These are phyloP conservation scores for Kappamyces sp. DNA, from an alignment of 192 early-diverging fungal genomes.

Conservation along the genomic window DNA sequence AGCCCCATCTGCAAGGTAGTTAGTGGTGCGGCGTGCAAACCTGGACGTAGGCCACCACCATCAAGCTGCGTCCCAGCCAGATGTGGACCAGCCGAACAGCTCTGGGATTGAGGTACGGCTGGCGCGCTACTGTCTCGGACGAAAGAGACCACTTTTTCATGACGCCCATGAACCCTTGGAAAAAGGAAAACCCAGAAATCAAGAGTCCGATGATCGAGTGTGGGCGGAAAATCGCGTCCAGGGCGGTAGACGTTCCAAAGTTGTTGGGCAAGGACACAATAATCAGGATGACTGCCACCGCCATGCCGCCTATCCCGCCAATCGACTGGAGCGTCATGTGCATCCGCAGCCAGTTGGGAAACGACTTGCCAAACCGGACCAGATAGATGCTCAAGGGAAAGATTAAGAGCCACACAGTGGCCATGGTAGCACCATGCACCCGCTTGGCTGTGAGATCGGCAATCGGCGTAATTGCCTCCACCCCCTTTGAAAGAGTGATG, in stretches of 20 bases:
- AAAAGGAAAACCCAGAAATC: conserved; percentile 17
- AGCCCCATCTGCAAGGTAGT: conserved; percentile 18
- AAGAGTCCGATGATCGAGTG: conserved; percentile 27
- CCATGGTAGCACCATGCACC: conserved; percentile 9
- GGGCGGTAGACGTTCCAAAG: conserved; percentile 1
- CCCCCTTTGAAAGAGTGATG: neutral
- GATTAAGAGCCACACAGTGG: conserved; percentile 9
- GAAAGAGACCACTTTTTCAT: conserved; percentile 22
- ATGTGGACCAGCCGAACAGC: conserved; percentile 15
- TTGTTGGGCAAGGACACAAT: conserved; percentile 5
- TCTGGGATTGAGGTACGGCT: conserved; percentile 8
- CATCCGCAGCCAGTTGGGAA: too few species aligned
- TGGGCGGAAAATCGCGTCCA: conserved; percentile 16
- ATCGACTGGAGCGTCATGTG: too few species aligned
- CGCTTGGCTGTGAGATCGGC: conserved; percentile 2
- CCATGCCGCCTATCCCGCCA: too few species aligned
- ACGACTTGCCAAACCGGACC: neutral
- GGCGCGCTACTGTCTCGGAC: conserved; percentile 1
- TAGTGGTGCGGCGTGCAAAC: too few species aligned
- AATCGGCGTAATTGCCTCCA: neutral
- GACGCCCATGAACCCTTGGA: conserved; percentile 27
- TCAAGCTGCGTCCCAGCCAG: conserved; percentile 10
- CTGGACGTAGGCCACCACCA: conserved; percentile 17
- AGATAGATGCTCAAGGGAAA: conserved; percentile 11
- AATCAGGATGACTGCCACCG: too few species aligned